A percentile compares a stretch with the other conserved stretches of the same genome.
These are phyloP conservation scores for Syzygium jambos DNA, from an alignment of 345 rosid genomes.

Conservation along the genomic window DNA sequence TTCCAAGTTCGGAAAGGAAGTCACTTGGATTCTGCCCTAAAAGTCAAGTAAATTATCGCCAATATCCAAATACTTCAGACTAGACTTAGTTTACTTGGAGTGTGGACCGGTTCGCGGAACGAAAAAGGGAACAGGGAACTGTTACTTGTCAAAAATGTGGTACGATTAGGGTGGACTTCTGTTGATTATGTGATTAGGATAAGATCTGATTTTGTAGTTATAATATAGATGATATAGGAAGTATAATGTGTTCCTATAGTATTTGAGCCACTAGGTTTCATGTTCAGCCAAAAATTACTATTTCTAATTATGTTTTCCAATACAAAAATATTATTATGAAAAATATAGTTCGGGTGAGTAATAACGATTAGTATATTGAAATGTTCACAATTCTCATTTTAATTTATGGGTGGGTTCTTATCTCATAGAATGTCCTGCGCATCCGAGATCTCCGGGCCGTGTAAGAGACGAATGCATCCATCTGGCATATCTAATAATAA, in stretches of 20 bases:
- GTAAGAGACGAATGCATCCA: not conserved
- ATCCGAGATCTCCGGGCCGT: fast-evolving
- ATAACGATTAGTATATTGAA: no score
- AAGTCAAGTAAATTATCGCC: not conserved
- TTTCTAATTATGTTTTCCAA: not conserved
- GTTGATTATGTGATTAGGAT: not conserved
- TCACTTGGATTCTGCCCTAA: not conserved
- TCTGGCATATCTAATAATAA: no score
- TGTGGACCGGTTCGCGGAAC: not conserved
- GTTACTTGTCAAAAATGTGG: not conserved
- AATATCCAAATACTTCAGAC: not conserved
- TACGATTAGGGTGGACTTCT: not conserved
- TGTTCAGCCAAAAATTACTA: no score
- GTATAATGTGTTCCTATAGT: not conserved
- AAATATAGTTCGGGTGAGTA: no score
- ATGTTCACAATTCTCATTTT: fast-evolving
- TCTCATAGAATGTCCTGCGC: fast-evolving
- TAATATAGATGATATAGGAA: not conserved
- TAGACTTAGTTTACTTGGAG: fast-evolving
- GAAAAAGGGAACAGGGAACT: fast-evolving
- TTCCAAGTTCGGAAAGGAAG: not conserved
- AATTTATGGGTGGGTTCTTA: not conserved
- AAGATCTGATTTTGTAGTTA: not conserved
- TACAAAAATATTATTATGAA: not conserved
- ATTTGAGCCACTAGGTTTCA: no score